Conservation (phyloP, 1,284 basidiomycete genomes). For the Erythrobasidium hasegawianum region DNA sequence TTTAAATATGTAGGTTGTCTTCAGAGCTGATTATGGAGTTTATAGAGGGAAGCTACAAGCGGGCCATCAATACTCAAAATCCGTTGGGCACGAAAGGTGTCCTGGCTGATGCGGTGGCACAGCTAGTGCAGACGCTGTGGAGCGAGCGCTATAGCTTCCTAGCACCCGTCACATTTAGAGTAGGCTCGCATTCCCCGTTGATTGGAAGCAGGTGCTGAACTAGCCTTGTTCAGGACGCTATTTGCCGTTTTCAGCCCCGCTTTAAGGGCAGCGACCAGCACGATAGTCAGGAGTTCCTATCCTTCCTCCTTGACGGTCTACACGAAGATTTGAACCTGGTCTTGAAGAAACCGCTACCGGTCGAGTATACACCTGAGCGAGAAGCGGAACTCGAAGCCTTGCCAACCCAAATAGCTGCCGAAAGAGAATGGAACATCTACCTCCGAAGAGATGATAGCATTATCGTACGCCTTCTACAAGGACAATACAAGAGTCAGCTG, state of each 20-base stretch:
- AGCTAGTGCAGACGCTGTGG: conserved; percentile 82
- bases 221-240: conserved; percentile 59
- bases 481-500: conserved; percentile 87
- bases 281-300: conserved; percentile 95
- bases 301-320: conserved; percentile 87
- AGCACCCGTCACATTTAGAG: conserved; percentile 79
- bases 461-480: conserved; percentile 96
- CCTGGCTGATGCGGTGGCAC: conserved; percentile 76
- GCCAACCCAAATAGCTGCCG: conserved; percentile 80
- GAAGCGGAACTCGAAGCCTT: conserved; percentile 83
- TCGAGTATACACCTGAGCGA: conserved; percentile 69
- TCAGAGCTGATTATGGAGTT: not conserved
- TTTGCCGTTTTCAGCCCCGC: conserved; percentile 76
- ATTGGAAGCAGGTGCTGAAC: no score
- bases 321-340: conserved; percentile 96
- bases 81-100: conserved; percentile 82
- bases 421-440: conserved; percentile 90
- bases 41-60: conserved; percentile 78
- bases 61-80: conserved; percentile 81
- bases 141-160: conserved; percentile 78
- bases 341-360: conserved; percentile 66
- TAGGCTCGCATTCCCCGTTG: no score
- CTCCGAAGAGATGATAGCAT: conserved; percentile 85
- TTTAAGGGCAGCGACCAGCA: conserved; percentile 92
- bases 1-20: no score